Evolutionary conservation across 495 filamentous ascomycete genomes (phyloP), one percentile per base, ranked within the genome.

Genomic region (Annulohypoxylon bovei): DNA sequence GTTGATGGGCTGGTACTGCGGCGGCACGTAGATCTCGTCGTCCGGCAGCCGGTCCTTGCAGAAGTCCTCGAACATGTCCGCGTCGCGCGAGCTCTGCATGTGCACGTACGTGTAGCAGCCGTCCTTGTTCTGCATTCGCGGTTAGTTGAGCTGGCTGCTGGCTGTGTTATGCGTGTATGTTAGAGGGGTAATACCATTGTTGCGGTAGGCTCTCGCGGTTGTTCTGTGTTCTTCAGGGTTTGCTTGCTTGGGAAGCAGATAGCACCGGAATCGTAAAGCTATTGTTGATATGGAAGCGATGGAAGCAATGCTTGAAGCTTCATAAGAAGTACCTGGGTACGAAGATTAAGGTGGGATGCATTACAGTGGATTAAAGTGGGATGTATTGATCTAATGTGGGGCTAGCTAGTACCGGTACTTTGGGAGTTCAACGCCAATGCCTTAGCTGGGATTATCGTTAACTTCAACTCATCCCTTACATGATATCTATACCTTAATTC

Each of bases 1-100:
- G 79, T 98, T 98, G 50, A 94, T 85, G 1, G 95, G 95, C 78
- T 97, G 93, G 79, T 94, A 88, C 62, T 98, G 92, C 1, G 92
- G 91, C 6, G 92, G 88, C 4, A 99, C 91, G 82, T 94, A 93
- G 79, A 99, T 93, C 59, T 96, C 92, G 73, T 90, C 88, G 59
- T 84, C 79, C n/a, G 88, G 88, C 39, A 90, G 81, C 75, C 85
- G 86, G 78, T 90, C 88, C 75, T 85, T 86, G 81, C 87, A 88
- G 72, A 93, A 93, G 78, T 95, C 92, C 85, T 98, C 95, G 76
- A 97, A 93, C 72, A 95, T 87, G 82, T 99, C 95, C 61, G 94
- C 95, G 75, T 93, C 86, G 70, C 88, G 88, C 16, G 93, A 83
- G 60, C 86, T 83, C 76, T 89, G 88, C 83, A 98, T 90, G 88